phyloP scores from a whole-genome alignment of 1,284 basidiomycete genomes.

The Pisolithus thermaeus region DNA sequence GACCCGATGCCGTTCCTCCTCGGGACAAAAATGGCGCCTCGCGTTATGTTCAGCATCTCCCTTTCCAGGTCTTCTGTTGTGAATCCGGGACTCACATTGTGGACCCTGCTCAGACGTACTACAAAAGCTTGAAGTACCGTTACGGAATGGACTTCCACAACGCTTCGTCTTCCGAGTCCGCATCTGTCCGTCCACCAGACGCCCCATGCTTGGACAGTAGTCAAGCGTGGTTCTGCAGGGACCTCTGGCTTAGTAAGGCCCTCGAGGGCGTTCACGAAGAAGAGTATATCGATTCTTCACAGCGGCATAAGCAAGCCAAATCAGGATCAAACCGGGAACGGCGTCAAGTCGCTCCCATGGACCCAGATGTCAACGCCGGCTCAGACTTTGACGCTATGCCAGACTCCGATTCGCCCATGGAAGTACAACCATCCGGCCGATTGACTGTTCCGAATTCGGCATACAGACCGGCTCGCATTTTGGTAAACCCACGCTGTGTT shows the following conservation, averaged over 20 bases:
- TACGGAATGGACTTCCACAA: constrained; percentile 78
- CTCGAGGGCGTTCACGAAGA: constrained; percentile 60
- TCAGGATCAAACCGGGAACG: constrained; percentile 27
- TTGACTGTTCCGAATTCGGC: constrained; percentile 82
- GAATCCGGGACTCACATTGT: constrained; percentile 94
- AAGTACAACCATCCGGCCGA: constrained; percentile 33
- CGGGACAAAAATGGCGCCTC: constrained; percentile 74
- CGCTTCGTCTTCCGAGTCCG: constrained; percentile 53
- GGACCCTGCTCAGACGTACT: constrained; percentile 90
- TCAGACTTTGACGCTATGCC: constrained; percentile 89
- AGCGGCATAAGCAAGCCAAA: constrained; percentile 30
- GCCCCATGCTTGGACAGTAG: constrained; percentile 87
- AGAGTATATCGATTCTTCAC: constrained; percentile 33
- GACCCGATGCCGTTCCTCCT: constrained; percentile 85
- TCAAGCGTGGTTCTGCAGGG: constrained; percentile 94
- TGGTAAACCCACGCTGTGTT: constrained; percentile 91
- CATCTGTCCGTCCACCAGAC: constrained; percentile 61
- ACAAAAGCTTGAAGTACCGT: constrained; percentile 80
- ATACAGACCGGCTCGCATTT: constrained; percentile 81
- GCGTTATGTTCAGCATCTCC: constrained; percentile 85
- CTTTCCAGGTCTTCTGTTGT: constrained; percentile 96
- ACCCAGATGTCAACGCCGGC: constrained; percentile 74
- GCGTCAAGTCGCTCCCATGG: constrained; percentile 32
- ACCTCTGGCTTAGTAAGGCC: constrained; percentile 85
- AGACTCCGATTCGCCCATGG: constrained; percentile 48